Evolutionary conservation across 129 eudicot species (phyloP).

Genomic region (Flaveria brownii): DNA sequence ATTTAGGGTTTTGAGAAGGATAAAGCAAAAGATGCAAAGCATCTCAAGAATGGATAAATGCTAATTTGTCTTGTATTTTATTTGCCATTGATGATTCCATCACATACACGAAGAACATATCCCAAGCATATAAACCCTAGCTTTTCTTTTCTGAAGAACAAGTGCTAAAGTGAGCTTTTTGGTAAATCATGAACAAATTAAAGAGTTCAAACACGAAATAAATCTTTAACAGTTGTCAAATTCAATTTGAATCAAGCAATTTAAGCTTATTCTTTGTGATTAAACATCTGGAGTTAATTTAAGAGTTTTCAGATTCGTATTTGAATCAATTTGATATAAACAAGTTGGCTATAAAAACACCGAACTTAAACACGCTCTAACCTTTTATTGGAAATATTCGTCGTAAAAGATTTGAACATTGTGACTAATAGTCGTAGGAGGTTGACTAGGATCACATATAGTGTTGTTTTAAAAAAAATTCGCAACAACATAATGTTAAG

Average conservation of each 20-base stretch:
- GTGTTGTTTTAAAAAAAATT: no score
- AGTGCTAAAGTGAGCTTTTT: constrained; percentile 6
- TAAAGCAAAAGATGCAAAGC: constrained; percentile 31
- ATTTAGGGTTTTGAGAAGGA: constrained; percentile 5
- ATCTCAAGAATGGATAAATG: constrained; percentile 18
- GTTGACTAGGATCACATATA: no score
- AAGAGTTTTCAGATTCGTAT: no score
- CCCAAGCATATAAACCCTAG: constrained; percentile 24
- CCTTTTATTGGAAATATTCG: no score
- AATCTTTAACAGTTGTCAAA: not conserved
- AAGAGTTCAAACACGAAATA: not conserved
- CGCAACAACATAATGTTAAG: no score
- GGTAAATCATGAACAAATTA: constrained; percentile 10
- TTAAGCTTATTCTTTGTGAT: no score
- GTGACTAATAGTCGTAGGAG: not conserved
- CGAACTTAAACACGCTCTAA: no score
- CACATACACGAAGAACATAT: constrained; percentile 11
- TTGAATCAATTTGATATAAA: no score
- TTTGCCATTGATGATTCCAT: constrained; percentile 12
- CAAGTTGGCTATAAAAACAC: no score
- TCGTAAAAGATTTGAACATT: no score
- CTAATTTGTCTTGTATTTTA: constrained; percentile 31
- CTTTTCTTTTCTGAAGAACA: constrained; percentile 13
- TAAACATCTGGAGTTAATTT: no score
- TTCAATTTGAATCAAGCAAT: no score